Evolutionary conservation across 2,329 filamentous ascomycete genomes (phyloP).

Genomic region (Fusarium udum): DNA sequence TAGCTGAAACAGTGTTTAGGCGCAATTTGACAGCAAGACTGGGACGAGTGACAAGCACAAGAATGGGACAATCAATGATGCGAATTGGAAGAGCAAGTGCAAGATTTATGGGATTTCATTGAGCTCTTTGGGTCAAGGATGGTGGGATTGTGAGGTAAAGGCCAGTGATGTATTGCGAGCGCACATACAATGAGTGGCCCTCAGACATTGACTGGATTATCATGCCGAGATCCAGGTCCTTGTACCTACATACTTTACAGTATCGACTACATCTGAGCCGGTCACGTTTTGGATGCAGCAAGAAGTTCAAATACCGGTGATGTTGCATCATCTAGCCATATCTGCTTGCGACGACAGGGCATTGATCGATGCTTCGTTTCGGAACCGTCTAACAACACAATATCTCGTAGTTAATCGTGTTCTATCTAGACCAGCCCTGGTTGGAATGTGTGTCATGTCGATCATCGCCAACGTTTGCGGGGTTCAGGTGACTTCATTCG

Average conservation of each 20-base stretch:
- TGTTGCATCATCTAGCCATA: not conserved
- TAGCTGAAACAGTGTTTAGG: not conserved
- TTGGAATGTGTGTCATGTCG: fast-evolving
- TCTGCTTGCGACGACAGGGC: not conserved
- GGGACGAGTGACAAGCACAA: fast-evolving
- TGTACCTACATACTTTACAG: too few relatives aligned
- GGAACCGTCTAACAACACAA: fast-evolving
- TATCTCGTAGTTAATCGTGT: fast-evolving
- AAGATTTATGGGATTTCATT: not conserved
- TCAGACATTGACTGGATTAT: too few relatives aligned
- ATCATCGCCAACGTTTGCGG: fast-evolving
- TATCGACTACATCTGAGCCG: too few relatives aligned
- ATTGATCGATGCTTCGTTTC: too few relatives aligned
- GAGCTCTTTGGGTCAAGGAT: not conserved
- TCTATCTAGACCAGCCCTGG: fast-evolving
- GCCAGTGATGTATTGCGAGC: too few relatives aligned
- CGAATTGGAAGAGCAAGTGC: not conserved
- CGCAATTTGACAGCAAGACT: not conserved
- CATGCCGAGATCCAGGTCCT: too few relatives aligned
- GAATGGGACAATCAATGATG: not conserved
- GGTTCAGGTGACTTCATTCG: not conserved
- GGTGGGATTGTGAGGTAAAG: too few relatives aligned
- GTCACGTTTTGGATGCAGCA: not conserved
- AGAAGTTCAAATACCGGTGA: fast-evolving
- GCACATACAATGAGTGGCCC: too few relatives aligned